phyloP scores from a whole-genome alignment of 306 rosid genomes.

The Heteromeles arbutifolia region DNA sequence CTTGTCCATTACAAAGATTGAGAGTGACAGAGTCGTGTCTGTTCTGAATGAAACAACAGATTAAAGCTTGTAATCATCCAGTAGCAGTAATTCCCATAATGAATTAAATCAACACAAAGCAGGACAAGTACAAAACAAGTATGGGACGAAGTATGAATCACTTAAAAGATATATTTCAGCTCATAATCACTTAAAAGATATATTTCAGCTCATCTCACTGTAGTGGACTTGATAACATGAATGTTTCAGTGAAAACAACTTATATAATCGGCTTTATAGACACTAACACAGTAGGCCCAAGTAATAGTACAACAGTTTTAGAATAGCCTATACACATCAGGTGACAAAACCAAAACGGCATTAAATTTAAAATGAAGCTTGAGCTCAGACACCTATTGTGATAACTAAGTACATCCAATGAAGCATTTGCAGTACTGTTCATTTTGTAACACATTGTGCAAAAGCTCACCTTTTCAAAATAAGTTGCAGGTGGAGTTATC shows the following conservation, averaged over 20 bases:
- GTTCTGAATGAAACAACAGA: not conserved
- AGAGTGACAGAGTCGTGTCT: not conserved
- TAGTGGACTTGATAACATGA: not conserved
- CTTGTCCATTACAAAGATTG: not conserved
- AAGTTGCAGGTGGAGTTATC: slow-evolving; percentile 75
- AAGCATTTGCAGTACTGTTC: too few species aligned
- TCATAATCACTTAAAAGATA: not conserved
- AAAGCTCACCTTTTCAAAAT: slow-evolving; percentile 75
- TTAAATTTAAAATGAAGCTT: too few species aligned
- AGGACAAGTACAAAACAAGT: not conserved
- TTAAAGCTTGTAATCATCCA: not conserved
- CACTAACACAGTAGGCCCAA: too few species aligned
- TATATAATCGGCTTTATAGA: too few species aligned
- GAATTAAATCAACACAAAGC: not conserved
- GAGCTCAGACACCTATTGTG: too few species aligned
- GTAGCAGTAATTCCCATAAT: not conserved
- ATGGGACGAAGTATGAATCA: not conserved
- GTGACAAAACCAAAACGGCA: not conserved
- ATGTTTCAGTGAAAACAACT: too few species aligned
- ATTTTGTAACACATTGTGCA: too few species aligned
- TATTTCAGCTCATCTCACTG: not conserved
- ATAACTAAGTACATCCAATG: too few species aligned
- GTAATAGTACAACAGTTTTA: too few species aligned
- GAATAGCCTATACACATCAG: too few species aligned
- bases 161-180: not conserved